Base-by-base conservation (phyloP, 2,329 filamentous ascomycete species). In the Zymoseptoria crescenta region DNA sequence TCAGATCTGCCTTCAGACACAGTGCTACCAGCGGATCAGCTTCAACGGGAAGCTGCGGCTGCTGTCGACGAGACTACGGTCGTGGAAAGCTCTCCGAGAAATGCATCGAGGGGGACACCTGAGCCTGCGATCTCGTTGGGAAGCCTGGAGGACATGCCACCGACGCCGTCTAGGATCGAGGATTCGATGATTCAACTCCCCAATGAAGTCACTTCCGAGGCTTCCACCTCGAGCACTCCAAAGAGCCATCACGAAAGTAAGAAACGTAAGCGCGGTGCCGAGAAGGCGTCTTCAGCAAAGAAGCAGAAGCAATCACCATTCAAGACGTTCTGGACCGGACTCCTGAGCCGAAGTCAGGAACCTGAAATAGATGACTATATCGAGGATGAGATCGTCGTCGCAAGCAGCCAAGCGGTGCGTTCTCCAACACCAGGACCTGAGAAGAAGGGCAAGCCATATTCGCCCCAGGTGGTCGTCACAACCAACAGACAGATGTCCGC, bases 331-430 rank as follows among this genome's bases (percentile, higher is more conserved):
- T 58, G 69, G 54, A 64, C 63, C 19, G 62, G 56, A 28, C 61
- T 70, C n/a, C 59, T 65, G 2, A 62, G 65, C 8, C 55, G 59
- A 48, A 64, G 59, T 19, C 64, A 69, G 16, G 59, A 59, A 16
- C 64, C 69, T 6, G 66, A 71, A 0, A 67, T 72, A 4, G 67
- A 72, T 1, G 72, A 74, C 6, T 69, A 68, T 4, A 69, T 75
- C 20, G 69, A 69, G 21, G 75, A 76, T 49, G 75, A 74, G 57
- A 77, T 78, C 54, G 68, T 75, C 16, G 73, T 77, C 20, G 72
- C 70, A 19, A 68, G 64, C 51, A 68, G 65, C 48, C 62, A 65
- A 51, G 45, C 16, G 35, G 35, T 45, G 35, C 35, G 35, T 13
- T 45, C 35, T 45, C 35, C 35, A 16, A 10, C 13, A 16, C 35